Conservation (phyloP, 805 yeast genomes). For the Brettanomyces custersianus region DNA sequence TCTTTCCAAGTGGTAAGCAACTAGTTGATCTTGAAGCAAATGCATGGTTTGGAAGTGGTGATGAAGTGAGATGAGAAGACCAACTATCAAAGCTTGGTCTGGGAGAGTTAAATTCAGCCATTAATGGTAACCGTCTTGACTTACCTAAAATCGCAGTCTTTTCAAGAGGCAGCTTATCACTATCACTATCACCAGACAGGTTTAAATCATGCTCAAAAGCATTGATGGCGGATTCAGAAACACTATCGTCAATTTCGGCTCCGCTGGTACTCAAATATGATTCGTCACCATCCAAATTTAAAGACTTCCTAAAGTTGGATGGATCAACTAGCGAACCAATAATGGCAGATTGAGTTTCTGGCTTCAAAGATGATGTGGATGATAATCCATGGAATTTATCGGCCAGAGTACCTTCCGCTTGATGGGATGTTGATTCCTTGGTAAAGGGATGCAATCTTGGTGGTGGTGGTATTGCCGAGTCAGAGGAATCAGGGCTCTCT, state of each 20-base stretch:
- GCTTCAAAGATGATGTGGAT: slow-evolving; percentile 28
- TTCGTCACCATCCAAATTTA: neutral
- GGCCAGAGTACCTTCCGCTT: too few relatives aligned
- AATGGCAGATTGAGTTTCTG: slow-evolving; percentile 21
- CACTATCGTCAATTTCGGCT: too few relatives aligned
- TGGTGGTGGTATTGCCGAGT: too few relatives aligned
- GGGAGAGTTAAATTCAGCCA: neutral
- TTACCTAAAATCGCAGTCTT: neutral
- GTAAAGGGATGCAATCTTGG: too few relatives aligned
- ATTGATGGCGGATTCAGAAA: too few relatives aligned
- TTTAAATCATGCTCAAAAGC: neutral
- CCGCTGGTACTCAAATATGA: too few relatives aligned
- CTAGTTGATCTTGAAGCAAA: neutral
- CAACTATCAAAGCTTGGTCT: neutral
- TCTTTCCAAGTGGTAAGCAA: too few relatives aligned
- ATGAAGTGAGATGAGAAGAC: neutral
- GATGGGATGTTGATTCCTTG: too few relatives aligned
- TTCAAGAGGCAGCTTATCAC: neutral
- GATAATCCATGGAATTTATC: slow-evolving; percentile 54
- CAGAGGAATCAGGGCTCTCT: too few relatives aligned
- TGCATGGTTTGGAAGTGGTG: neutral
- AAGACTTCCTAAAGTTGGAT: neutral
- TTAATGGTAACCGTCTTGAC: neutral
- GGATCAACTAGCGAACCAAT: slow-evolving; percentile 16
- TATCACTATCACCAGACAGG: neutral